Base-by-base conservation (phyloP, 768 basidiomycete species). In the Amanita subjunquillea region DNA sequence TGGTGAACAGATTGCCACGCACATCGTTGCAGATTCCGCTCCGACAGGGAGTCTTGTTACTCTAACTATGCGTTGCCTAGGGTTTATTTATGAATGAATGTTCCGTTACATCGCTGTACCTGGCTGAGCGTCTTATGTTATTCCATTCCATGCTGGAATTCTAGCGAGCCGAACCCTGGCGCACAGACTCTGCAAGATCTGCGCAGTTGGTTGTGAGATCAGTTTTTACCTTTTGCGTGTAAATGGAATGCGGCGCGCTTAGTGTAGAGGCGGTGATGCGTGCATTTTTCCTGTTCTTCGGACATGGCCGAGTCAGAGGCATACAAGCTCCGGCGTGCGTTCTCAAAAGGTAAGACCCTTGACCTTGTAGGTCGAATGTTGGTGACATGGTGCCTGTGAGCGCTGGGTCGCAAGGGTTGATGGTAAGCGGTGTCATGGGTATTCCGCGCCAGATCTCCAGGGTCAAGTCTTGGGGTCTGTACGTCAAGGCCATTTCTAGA, bases 251-350 rank as follows among this genome's bases (percentile, higher is more conserved):
- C 22, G 32, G 39, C 27, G 50, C 39, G 50, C 30, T 29, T 40
- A 41, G 47, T 20, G 49, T 13, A 34, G 38, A 40, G 49, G 39
- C 23, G 38, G 30, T 51, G 50, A 51, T 51, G 50, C 37, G 40
- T 41, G 50, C 25, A 57, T 63, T 59, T 56, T 30, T 62, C 63
- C 55, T 64, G 67, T 67, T 64, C 60, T 67, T 71, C 69, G 67
- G 68, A 62, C 71, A 71, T 76, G 70, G 72, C 74, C 72, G 72
- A 70, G 77, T 68, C 13, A n/a, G 63, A 70, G 73, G 67, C 72
- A 65, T 62, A 69, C 67, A 69, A 70, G 74, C 72, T 73, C 71
- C 72, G 74, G 69, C 62, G 64, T 51, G 55, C 47, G 47, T 48
- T 59, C 65, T 59, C 59, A 72, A 73, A 69, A 68, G 69, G 67